Base-by-base conservation (phyloP, 805 yeast species). In the Pichia californica region DNA sequence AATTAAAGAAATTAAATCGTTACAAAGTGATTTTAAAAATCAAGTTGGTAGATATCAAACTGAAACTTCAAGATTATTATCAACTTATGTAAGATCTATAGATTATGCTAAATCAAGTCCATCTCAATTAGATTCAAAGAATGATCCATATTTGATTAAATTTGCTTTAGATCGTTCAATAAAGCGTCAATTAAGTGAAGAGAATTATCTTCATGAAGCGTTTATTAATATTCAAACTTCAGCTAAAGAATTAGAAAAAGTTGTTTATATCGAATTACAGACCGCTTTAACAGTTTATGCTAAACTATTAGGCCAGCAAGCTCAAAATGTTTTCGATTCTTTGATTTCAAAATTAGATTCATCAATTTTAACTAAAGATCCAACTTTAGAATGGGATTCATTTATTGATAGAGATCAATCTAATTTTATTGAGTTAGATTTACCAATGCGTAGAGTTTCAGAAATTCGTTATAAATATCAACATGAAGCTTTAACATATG, bases 331-430 rank as follows among this genome's bases (percentile, higher is more conserved):
- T 15, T 76, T 84, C 52, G 80, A 80, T 49, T 73, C 71, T 38
- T 66, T 87, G 48, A 70, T 82, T 33, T 79, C 88, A 3, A 79
- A 76, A 58, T 66, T 87, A 45, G 83, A 79, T 53, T 56, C 65
- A 31, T 88, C 88, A 2, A 78, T 88, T 51, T 74, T 88, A 49
- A 74, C 83, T 29, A 83, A 84, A 57, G 88, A 84, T 47, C 80
- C 95, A 11, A 71, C 76, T 30, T 78, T 79, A 58, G 98, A 93
- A 68, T 91, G 97, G 96, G 86, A 84, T 47, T 74, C 85, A 28
- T 93, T 87, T 51, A 74, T 89, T 41, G 64, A 78, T 9, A 76
- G 82, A 48, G 88, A 89, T 64, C 67, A 74, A 35, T 40, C 42
- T 18, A 79, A 81, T 60, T 85, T 87, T 56, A 73, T 87, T 42